Percentiles rank a stretch among this genome's conserved stretches.
phyloP scores from a whole-genome alignment of 805 yeast genomes.

The Lachancea waltii region DNA sequence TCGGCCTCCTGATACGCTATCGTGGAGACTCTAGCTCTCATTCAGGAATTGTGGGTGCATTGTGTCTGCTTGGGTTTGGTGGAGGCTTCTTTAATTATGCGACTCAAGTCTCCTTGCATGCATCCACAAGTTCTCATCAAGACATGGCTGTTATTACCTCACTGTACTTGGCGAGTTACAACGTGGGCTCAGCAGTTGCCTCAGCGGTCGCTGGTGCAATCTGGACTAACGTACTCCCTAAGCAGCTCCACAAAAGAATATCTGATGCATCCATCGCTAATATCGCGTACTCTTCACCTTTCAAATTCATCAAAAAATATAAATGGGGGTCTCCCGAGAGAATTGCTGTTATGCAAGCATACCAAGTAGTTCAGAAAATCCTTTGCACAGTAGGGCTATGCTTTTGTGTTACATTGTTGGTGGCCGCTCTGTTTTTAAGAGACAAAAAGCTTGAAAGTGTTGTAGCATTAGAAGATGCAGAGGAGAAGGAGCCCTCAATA shows the following conservation, averaged over 20 bases:
- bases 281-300: conserved; percentile 45
- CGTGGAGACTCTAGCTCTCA: conserved; percentile 44
- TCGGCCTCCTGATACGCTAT: conserved; percentile 52
- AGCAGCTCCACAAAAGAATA: conserved; percentile 34
- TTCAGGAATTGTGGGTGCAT: conserved; percentile 59
- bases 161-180: conserved; percentile 49
- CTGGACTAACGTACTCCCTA: conserved; percentile 55
- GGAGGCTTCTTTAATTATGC: conserved; percentile 73
- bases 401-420: conserved; percentile 47
- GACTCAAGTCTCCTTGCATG: conserved; percentile 52
- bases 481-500: too few relatives aligned
- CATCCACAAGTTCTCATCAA: conserved; percentile 49
- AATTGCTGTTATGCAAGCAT: conserved; percentile 45
- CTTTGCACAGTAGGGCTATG: conserved; percentile 49
- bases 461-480: conserved; percentile 3
- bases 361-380: conserved; percentile 48
- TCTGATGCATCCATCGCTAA: conserved; percentile 31
- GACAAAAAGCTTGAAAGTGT: conserved; percentile 39
- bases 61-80: conserved; percentile 63
- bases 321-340: conserved; percentile 58
- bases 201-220: conserved; percentile 60
- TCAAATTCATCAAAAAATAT: conserved; percentile 39
- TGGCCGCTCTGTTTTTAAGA: conserved; percentile 44
- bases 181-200: conserved; percentile 61
- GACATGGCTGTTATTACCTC: conserved; percentile 58